Percentiles rank a stretch among this genome's conserved stretches.
phyloP scores from a whole-genome alignment of 148 eudicot genomes.

The Rhododendron vialii region DNA sequence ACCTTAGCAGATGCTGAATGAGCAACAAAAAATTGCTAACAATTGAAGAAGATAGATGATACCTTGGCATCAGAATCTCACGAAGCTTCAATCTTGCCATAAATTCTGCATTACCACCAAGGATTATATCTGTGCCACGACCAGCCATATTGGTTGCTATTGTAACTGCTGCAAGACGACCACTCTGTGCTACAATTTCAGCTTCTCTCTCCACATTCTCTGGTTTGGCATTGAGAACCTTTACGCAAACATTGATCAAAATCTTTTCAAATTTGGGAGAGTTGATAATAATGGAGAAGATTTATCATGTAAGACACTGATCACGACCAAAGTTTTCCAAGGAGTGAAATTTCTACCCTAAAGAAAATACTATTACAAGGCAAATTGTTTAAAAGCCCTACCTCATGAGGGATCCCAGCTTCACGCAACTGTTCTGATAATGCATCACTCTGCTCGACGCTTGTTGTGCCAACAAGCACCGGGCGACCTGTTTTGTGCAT shows the following conservation, averaged over 20 bases:
- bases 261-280: background rate
- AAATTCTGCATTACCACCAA: slow-evolving; percentile 99
- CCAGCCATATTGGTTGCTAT: slow-evolving; percentile 99
- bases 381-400: slow-evolving; percentile 19
- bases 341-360: background rate
- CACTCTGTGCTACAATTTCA: slow-evolving; percentile 99
- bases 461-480: slow-evolving; percentile 98
- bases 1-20: background rate
- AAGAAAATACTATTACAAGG: background rate
- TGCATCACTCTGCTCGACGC: slow-evolving; percentile 95
- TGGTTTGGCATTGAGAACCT: slow-evolving; percentile 99
- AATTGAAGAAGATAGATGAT: slow-evolving; percentile 8
- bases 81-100: slow-evolving; percentile 97
- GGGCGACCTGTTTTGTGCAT: slow-evolving; percentile 95
- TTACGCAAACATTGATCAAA: slow-evolving; percentile 8
- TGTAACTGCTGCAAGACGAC: slow-evolving; percentile 98
- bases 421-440: slow-evolving; percentile 78
- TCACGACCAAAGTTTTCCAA: background rate
- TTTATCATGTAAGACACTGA: background rate
- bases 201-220: slow-evolving; percentile 99
- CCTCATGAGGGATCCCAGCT: slow-evolving; percentile 95
- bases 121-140: slow-evolving; percentile 99
- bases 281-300: background rate
- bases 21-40: background rate
- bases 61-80: slow-evolving; percentile 99